These are phyloP conservation scores for Xylariaceae sp. DNA, from an alignment of 2,329 filamentous ascomycete genomes.

Conservation along the genomic window DNA sequence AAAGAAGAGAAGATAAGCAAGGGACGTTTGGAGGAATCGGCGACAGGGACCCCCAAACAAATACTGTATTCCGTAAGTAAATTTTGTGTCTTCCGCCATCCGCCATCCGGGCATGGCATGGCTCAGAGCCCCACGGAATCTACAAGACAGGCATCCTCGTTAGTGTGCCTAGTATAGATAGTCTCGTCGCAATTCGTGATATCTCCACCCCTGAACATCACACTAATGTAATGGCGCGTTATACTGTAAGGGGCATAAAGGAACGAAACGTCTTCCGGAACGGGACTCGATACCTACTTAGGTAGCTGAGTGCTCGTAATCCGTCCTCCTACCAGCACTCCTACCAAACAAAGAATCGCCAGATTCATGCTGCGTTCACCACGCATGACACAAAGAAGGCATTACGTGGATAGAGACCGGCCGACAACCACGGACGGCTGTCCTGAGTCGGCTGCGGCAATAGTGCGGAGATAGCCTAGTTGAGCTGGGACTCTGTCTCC, in stretches of 20 bases:
- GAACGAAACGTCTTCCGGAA: neutral
- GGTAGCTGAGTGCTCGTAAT: neutral
- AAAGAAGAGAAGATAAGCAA: neutral
- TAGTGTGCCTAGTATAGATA: neutral
- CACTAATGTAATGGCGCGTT: neutral
- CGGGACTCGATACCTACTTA: neutral
- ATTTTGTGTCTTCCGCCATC: neutral
- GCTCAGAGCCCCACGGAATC: neutral
- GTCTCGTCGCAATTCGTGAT: neutral
- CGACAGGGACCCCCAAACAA: neutral
- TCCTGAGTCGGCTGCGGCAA: conserved; percentile 12
- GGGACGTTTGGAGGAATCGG: neutral
- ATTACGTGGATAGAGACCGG: too few relatives aligned
- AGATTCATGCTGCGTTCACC: too few relatives aligned
- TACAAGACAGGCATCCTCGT: neutral
- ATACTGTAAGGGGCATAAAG: neutral
- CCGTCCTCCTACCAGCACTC: neutral
- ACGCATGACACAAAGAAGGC: too few relatives aligned
- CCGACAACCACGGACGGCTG: neutral
- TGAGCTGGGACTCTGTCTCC: neutral
- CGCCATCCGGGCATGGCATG: neutral
- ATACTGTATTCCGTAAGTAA: neutral
- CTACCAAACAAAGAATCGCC: too few relatives aligned
- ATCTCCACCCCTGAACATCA: neutral
- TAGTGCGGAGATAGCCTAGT: conserved; percentile 10